Base-by-base conservation (phyloP, 2,329 filamentous ascomycete species). In the Hymenoscyphus scutula region DNA sequence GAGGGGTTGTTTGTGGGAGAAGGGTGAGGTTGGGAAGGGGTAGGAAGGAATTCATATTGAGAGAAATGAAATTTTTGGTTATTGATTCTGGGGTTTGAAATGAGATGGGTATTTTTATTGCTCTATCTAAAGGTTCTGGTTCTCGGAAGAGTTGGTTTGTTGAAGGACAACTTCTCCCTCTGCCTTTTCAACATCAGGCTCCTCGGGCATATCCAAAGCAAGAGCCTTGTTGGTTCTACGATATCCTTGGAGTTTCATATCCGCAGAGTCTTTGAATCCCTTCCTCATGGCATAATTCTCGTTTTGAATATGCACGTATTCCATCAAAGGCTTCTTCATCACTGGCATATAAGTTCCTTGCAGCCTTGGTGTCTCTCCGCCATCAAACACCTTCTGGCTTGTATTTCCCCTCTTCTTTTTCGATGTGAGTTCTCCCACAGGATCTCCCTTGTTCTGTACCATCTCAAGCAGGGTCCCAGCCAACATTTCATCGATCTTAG, bases 401-500 rank as follows among this genome's bases (percentile, higher is more conserved):
- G 63, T 71, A 11, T 60, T 66, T 8, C 56, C 64, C 10, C 68
- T 76, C 60, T 73, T 72, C 60, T 73, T 72, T 63, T 76, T 73
- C 19, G 74, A 76, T 62, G 70, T 70, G 53, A 72, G 37, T 11
- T 71, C 66, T 3, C 29, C 30, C 8, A 67, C 53, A 4, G 62
- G 58, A 7, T 59, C 64, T 23, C 77, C 77, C 67, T 81, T 80
- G 1, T 66, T 70, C 29, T 81, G 77, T 7, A 85, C 77, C 53
- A 88, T 76, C 70, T 90, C 85, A 64, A 98, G 79, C 58, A 99
- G 78, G 68, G 86, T 84, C 63, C 84, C 87, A 0, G 91, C 87
- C 61, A 99, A 80, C 59, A 96, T 79, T 80, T 98, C 95, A 71
- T 98, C 92, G 68, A 98, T 90, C 80, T 97, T 97, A 60, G 84